phyloP scores from a whole-genome alignment of 257 asterid species.

The Primulina tabacum region DNA sequence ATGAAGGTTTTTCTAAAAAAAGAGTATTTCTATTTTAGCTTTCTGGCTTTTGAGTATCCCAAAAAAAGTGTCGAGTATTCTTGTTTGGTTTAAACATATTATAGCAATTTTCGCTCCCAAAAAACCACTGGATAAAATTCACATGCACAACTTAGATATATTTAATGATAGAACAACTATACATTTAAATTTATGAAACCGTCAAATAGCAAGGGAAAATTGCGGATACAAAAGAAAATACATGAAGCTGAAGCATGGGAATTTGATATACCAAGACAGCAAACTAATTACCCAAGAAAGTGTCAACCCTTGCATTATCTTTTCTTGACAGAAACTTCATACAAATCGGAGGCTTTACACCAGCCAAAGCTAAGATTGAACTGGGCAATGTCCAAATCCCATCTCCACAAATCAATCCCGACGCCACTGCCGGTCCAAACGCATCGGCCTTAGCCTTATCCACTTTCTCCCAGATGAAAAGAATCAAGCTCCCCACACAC shows the following conservation, averaged over 20 bases:
- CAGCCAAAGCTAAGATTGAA: constrained; percentile 63
- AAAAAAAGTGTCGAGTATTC: too few species aligned
- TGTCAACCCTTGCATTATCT: constrained; percentile 43
- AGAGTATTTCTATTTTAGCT: too few species aligned
- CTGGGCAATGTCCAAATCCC: constrained; percentile 82
- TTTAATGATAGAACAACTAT: background rate
- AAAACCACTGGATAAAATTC: too few species aligned
- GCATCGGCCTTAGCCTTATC: constrained; percentile 75
- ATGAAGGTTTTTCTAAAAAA: too few species aligned
- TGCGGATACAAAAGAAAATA: background rate
- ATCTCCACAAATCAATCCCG: constrained; percentile 88
- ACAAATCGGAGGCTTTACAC: constrained; percentile 76
- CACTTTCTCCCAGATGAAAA: constrained; percentile 59
- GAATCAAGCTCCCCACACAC: constrained; percentile 81
- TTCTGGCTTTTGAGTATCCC: too few species aligned
- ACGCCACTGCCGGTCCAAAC: constrained; percentile 85
- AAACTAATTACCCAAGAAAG: constrained; percentile 38
- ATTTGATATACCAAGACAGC: background rate
- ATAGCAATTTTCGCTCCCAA: too few species aligned
- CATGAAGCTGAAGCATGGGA: background rate
- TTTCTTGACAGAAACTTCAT: constrained; percentile 72
- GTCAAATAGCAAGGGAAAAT: too few species aligned
- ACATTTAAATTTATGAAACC: constrained; percentile 1
- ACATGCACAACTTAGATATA: too few species aligned
- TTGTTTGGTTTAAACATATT: too few species aligned